These are phyloP conservation scores for Aureobasidium vineae DNA, from an alignment of 2,329 filamentous ascomycete genomes.

Conservation along the genomic window DNA sequence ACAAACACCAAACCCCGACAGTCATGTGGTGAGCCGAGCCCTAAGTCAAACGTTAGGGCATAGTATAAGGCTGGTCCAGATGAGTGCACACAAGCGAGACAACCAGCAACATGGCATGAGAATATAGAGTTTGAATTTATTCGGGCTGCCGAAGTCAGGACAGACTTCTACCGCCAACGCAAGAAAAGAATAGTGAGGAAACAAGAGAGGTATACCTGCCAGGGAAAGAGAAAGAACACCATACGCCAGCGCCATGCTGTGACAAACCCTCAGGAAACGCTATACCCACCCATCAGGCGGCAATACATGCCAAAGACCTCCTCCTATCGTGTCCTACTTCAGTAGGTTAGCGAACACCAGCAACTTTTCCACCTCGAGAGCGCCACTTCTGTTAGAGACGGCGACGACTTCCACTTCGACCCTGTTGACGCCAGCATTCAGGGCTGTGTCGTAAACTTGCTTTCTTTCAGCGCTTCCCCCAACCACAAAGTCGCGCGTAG, in stretches of 20 bases:
- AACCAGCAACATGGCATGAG: background rate
- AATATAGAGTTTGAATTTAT: background rate
- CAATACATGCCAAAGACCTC: background rate
- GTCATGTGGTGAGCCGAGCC: conserved; percentile 1
- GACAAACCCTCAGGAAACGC: background rate
- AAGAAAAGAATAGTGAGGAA: background rate
- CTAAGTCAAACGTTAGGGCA: background rate
- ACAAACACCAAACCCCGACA: background rate
- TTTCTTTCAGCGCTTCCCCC: conserved; percentile 44
- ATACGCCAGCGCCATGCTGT: background rate
- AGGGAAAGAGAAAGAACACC: background rate
- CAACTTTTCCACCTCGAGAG: conserved; percentile 71
- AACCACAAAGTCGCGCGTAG: conserved; percentile 47
- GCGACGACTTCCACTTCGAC: conserved; percentile 77
- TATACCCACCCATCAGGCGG: background rate
- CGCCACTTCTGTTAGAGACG: conserved; percentile 52
- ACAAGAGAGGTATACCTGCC: conserved; percentile 17
- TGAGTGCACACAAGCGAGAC: background rate
- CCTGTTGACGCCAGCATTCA: conserved; percentile 71
- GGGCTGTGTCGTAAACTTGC: conserved; percentile 71
- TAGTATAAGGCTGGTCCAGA: background rate
- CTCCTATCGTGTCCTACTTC: background rate
- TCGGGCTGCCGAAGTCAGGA: background rate
- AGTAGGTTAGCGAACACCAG: conserved; percentile 70
- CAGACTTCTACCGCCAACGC: background rate